Percentiles rank a stretch among this genome's conserved stretches.
Conservation (phyloP, 2,329 filamentous ascomycete genomes). For the Diplodia intermedia region DNA sequence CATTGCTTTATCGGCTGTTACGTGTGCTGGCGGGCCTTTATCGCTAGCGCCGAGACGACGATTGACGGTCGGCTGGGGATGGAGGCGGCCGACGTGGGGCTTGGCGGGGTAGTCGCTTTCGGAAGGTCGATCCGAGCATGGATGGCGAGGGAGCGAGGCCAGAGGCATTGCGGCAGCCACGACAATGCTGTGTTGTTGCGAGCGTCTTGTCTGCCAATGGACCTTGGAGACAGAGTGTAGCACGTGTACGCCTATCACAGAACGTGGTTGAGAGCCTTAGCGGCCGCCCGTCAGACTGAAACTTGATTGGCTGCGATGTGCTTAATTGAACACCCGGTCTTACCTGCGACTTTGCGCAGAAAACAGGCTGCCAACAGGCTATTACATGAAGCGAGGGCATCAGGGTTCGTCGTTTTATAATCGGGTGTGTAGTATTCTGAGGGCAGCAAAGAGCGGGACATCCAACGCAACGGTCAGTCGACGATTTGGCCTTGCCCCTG, state of each 20-base stretch:
- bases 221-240: not conserved
- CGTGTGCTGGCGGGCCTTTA: not conserved
- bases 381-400: not conserved
- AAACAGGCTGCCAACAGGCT: not conserved
- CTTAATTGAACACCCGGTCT: not conserved
- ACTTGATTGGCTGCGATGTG: not conserved
- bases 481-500: constrained; percentile 38
- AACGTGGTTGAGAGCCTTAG: not conserved
- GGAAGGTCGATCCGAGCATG: constrained; percentile 27
- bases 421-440: not conserved
- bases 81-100: constrained; percentile 6
- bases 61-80: constrained; percentile 3
- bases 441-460: constrained; percentile 1
- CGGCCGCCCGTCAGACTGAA: not conserved
- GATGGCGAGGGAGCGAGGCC: constrained; percentile 5
- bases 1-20: constrained; percentile 6
- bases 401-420: not conserved
- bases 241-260: not conserved
- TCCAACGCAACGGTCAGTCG: constrained; percentile 10
- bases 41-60: not conserved
- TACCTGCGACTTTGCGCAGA: not conserved
- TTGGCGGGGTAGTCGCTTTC: constrained; percentile 12
- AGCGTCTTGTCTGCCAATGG: not conserved
- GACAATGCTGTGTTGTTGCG: not conserved
- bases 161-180: not conserved